Evolutionary conservation across 2,329 filamentous ascomycete genomes (phyloP), one percentile per base, ranked within the genome.

Genomic region (Daldinia sp.): DNA sequence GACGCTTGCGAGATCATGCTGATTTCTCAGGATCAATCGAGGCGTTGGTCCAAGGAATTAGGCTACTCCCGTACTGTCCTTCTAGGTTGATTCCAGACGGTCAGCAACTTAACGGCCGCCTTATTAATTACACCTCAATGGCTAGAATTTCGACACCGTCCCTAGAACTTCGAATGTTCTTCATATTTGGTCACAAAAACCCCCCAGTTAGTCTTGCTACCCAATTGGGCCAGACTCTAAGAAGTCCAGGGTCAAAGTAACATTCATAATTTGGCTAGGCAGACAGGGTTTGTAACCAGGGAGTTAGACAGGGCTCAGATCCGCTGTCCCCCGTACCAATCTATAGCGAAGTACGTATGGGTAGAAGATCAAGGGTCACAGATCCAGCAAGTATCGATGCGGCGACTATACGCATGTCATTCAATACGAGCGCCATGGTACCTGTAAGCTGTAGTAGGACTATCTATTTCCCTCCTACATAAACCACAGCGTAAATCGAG

Each of bases 321-420:
- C 54, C 54, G 57, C 37, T 48, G 18, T 44, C n/a, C 54, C 42
- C 53, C 33, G 33, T 65, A 60, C 44, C 35, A 41, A 18, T 37
- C 39, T 28, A 44, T 15, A 57, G 13, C n/a, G 12, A 44, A 15
- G 23, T 30, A 46, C 23, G 28, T 35, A n/a, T 59, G 42, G 50
- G 44, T 57, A 46, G 26, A 42, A 63, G 63, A 66, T 69, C 62
- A 66, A 64, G 62, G 53, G 61, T 69, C 53, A 56, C 44, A 42
- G 33, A 63, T 54, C 46, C 66, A 63, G 46, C 65, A 55, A 51
- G 44, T 51, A 39, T 65, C 35, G 37, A 63, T 67, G 60, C 66
- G 55, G 60, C 66, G 61, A 60, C 64, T 37, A 41, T 37, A 51
- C 35, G 30, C 61, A 65, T 65, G 63, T 59, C 48, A 60, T 59